Conservation (phyloP, 805 yeast species). For the Wickerhamomyces chambardii region DNA sequence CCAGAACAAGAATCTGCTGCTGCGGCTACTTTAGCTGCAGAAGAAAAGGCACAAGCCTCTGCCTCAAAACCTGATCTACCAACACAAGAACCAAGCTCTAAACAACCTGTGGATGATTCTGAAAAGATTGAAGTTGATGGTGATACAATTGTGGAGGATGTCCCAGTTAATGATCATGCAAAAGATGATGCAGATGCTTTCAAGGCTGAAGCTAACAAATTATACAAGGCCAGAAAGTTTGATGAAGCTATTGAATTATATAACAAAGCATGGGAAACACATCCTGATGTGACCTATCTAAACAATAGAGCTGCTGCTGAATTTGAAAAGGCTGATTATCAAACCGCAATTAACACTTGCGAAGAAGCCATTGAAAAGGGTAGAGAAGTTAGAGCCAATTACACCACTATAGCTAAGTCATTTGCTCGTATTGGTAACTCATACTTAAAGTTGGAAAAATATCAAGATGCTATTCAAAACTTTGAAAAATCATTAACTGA, state of each 20-base stretch:
- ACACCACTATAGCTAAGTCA: conserved; percentile 85
- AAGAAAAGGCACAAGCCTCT: conserved; percentile 19
- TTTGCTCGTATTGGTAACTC: conserved; percentile 86
- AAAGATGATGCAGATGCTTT: conserved; percentile 54
- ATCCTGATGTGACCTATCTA: conserved; percentile 82
- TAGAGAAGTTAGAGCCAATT: conserved; percentile 84
- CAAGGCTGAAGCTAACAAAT: conserved; percentile 78
- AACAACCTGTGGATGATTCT: too few relatives aligned
- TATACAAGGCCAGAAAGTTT: conserved; percentile 81
- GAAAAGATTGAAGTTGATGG: conserved; percentile 27
- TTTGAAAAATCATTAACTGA: conserved; percentile 93
- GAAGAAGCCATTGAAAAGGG: conserved; percentile 81
- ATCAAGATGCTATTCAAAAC: conserved; percentile 61
- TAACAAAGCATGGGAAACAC: conserved; percentile 75
- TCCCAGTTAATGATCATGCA: conserved; percentile 16
- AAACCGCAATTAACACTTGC: conserved; percentile 76
- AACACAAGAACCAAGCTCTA: too few relatives aligned
- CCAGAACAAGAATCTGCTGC: conserved; percentile 17
- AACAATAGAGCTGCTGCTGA: conserved; percentile 98
- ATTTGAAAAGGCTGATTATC: conserved; percentile 89
- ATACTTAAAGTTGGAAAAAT: conserved; percentile 67
- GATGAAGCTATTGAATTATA: conserved; percentile 89
- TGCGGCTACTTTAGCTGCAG: conserved; percentile 7
- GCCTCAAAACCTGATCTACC: too few relatives aligned
- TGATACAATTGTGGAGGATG: conserved; percentile 27